Evolutionary conservation across 192 early-diverging fungal species (phyloP).

Genomic region (Coemansia sp.): DNA sequence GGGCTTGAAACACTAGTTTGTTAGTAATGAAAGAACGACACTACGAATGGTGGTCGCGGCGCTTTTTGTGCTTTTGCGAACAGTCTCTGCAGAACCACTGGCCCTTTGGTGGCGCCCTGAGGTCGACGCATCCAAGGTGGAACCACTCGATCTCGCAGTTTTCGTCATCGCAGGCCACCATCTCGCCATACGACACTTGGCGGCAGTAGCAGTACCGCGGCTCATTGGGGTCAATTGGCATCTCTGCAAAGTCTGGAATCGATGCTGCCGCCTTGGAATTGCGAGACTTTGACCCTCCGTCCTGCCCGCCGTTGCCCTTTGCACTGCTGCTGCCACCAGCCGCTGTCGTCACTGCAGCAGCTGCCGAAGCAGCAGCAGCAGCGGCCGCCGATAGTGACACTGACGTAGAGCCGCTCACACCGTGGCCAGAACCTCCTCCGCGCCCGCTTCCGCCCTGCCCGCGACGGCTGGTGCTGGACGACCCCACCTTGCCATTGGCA

Average conservation of each 20-base stretch:
- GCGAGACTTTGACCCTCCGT: constrained; percentile 1
- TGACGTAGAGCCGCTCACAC: not conserved
- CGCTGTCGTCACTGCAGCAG: not conserved
- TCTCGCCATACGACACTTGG: constrained; percentile 94
- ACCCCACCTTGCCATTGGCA: not conserved
- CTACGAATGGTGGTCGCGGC: constrained; percentile 26
- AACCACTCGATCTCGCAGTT: constrained; percentile 98
- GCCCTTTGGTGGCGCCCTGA: constrained; percentile 84
- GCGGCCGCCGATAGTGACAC: not conserved
- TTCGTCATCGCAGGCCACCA: constrained; percentile 94
- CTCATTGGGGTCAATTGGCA: constrained; percentile 95
- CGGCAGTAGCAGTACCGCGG: constrained; percentile 95
- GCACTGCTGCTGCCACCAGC: not conserved
- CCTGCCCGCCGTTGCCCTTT: not conserved
- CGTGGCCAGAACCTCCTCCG: not conserved
- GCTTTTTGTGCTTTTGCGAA: constrained; percentile 43
- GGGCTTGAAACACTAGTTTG: no score
- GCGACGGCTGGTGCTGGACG: not conserved
- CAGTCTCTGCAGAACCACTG: constrained; percentile 95
- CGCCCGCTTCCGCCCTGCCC: constrained; percentile 3
- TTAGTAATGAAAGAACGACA: no score
- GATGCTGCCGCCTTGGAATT: constrained; percentile 13
- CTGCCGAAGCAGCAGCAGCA: not conserved
- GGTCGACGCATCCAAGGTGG: constrained; percentile 89
- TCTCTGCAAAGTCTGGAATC: constrained; percentile 50